These are phyloP conservation scores for Alternaria sp. DNA, from an alignment of 2,329 filamentous ascomycete genomes.

Conservation along the genomic window DNA sequence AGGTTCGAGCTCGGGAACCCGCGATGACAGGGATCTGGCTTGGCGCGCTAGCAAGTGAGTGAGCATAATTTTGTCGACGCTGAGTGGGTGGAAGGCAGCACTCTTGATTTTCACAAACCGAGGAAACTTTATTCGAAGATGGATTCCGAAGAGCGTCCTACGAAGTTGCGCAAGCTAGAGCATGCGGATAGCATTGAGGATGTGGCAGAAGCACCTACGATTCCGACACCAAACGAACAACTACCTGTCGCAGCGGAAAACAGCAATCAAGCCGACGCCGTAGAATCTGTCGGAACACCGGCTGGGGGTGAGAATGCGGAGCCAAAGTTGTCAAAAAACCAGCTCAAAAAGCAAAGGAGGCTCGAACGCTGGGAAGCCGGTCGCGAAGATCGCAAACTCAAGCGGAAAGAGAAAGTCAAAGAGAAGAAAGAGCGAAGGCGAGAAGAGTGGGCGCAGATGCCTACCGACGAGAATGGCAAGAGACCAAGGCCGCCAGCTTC, in stretches of 20 bases:
- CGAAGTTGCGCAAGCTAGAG: constrained; percentile 61
- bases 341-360: constrained; percentile 78
- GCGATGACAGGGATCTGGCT: constrained; percentile 28
- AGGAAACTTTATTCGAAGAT: constrained; percentile 45
- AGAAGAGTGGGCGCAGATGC: constrained; percentile 51
- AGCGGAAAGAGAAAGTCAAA: constrained; percentile 63
- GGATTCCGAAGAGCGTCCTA: constrained; percentile 62
- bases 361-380: constrained; percentile 77
- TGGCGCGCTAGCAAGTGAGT: constrained; percentile 33
- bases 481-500: constrained; percentile 22
- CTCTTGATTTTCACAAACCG: neutral
- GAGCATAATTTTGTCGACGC: constrained; percentile 36
- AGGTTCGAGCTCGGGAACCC: constrained; percentile 26
- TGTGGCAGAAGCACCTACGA: constrained; percentile 15
- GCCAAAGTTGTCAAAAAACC: constrained; percentile 76
- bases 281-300: constrained; percentile 1
- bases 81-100: constrained; percentile 25
- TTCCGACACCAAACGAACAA: constrained; percentile 17
- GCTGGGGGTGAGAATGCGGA: constrained; percentile 12
- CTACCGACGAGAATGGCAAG: constrained; percentile 28
- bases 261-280: constrained; percentile 9
- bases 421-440: constrained; percentile 60
- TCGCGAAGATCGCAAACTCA: constrained; percentile 63
- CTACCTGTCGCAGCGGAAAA: constrained; percentile 16
- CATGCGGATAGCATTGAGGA: constrained; percentile 29